A percentile compares a stretch with the other conserved stretches of the same genome.
These are phyloP conservation scores for Penicillium cinerascens DNA, from an alignment of 495 filamentous ascomycete species.

Conservation along the genomic window DNA sequence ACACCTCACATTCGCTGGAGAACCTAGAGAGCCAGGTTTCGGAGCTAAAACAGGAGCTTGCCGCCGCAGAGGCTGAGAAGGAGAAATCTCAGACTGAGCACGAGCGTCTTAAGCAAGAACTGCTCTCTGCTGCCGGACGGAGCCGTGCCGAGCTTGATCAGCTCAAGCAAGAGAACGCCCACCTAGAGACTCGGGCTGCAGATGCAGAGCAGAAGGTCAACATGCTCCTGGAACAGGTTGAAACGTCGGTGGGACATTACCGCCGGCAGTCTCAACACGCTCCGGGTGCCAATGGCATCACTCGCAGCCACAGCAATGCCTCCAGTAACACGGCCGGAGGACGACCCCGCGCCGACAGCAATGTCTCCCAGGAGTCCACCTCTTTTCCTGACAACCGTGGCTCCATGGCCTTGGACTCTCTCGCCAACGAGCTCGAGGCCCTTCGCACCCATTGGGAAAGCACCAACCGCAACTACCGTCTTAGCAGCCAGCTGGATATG, in stretches of 20 bases:
- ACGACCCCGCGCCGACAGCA: slow-evolving; percentile 41
- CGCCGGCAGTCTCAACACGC: slow-evolving; percentile 69
- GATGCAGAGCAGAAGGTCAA: slow-evolving; percentile 93
- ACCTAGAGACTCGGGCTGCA: slow-evolving; percentile 74
- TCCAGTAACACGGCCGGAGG: slow-evolving; percentile 39
- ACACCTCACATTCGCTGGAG: slow-evolving; percentile 59
- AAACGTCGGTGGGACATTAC: slow-evolving; percentile 89
- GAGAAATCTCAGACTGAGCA: slow-evolving; percentile 55
- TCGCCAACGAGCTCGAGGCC: slow-evolving; percentile 87
- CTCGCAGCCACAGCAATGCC: slow-evolving; percentile 44
- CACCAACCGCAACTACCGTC: slow-evolving; percentile 88
- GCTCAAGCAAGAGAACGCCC: slow-evolving; percentile 73
- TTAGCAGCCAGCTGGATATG: slow-evolving; percentile 82
- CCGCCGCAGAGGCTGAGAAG: slow-evolving; percentile 61
- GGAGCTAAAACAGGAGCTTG: slow-evolving; percentile 64
- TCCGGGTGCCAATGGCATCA: slow-evolving; percentile 37
- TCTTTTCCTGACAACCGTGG: slow-evolving; percentile 66
- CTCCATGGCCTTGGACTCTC: slow-evolving; percentile 81
- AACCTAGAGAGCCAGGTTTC: slow-evolving; percentile 70
- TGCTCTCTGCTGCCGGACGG: slow-evolving; percentile 51
- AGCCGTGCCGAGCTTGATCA: slow-evolving; percentile 70
- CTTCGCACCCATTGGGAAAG: slow-evolving; percentile 90
- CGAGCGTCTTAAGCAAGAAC: slow-evolving; percentile 56
- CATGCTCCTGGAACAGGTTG: slow-evolving; percentile 89
- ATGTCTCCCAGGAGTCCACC: slow-evolving; percentile 55